Evolutionary conservation across 1,284 basidiomycete genomes (phyloP).

Genomic region (Heliocybe sulcata): DNA sequence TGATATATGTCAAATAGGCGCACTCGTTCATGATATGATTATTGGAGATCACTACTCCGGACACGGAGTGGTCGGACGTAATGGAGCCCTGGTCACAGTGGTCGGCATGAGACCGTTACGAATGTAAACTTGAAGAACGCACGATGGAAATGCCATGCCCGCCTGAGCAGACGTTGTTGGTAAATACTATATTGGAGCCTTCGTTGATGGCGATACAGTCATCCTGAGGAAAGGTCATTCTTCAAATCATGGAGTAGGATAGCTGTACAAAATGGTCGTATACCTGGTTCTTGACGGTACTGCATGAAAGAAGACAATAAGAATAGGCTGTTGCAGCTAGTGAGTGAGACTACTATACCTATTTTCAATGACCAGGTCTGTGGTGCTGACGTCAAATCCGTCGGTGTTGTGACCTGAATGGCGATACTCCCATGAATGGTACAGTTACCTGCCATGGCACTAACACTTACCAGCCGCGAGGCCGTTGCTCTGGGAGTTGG

Average conservation of each 20-base stretch:
- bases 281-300: slow-evolving; percentile 24
- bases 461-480: slow-evolving; percentile 17
- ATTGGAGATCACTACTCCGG: background rate
- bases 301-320: background rate
- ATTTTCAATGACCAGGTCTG: slow-evolving; percentile 35
- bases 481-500: slow-evolving; percentile 37
- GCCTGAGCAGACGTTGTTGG: slow-evolving; percentile 42
- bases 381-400: slow-evolving; percentile 42
- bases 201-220: slow-evolving; percentile 58
- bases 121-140: background rate
- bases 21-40: background rate
- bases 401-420: slow-evolving; percentile 37
- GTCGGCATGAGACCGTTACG: background rate
- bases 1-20: background rate
- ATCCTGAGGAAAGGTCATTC: slow-evolving; percentile 37
- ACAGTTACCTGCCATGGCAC: slow-evolving; percentile 14
- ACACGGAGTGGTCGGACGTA: background rate
- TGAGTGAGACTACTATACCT: slow-evolving; percentile 9
- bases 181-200: slow-evolving; percentile 48
- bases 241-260: too few species aligned
- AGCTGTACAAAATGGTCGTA: slow-evolving; percentile 3
- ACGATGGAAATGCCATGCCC: slow-evolving; percentile 57
- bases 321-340: background rate
- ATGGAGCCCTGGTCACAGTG: background rate
- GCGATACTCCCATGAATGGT: background rate